Conservation (phyloP, 352 stramenopile genomes). For the Phytophthora boehmeriae region DNA sequence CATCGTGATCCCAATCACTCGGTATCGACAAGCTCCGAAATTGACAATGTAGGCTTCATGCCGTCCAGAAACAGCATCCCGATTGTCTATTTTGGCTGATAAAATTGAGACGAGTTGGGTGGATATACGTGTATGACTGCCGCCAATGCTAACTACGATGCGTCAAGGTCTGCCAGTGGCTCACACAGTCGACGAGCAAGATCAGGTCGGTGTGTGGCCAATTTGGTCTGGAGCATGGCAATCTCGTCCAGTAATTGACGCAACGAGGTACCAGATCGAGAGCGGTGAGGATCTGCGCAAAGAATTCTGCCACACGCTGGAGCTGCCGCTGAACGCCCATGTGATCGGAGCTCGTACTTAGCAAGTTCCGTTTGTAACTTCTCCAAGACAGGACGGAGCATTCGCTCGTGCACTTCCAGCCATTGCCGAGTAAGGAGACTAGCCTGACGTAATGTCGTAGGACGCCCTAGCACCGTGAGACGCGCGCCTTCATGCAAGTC, state of each 20-base stretch:
- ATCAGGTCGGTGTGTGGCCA: conserved; percentile 63
- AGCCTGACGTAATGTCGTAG: conserved; percentile 75
- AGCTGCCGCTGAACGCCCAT: conserved; percentile 31
- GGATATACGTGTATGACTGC: no score
- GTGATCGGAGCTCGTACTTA: conserved; percentile 64
- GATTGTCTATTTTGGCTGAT: background rate
- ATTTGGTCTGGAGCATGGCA: conserved; percentile 41
- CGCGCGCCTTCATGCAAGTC: conserved; percentile 74
- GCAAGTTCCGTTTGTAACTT: conserved; percentile 58
- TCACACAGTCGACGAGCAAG: conserved; percentile 56
- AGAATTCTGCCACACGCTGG: conserved; percentile 39
- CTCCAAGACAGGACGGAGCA: conserved; percentile 38
- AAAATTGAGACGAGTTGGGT: background rate
- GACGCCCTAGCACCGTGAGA: conserved; percentile 59
- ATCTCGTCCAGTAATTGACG: conserved; percentile 57
- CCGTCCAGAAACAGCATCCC: conserved; percentile 18
- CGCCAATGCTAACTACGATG: conserved; percentile 9
- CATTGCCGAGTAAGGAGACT: conserved; percentile 79
- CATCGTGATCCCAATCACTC: conserved; percentile 30
- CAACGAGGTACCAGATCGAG: conserved; percentile 46
- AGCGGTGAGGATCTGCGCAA: conserved; percentile 62
- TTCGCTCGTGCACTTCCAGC: conserved; percentile 58
- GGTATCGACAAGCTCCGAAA: conserved; percentile 9
- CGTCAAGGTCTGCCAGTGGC: conserved; percentile 38
- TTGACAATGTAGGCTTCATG: conserved; percentile 2